These are phyloP conservation scores for Phylloporus scabripes DNA, from an alignment of 768 basidiomycete species.

Conservation along the genomic window DNA sequence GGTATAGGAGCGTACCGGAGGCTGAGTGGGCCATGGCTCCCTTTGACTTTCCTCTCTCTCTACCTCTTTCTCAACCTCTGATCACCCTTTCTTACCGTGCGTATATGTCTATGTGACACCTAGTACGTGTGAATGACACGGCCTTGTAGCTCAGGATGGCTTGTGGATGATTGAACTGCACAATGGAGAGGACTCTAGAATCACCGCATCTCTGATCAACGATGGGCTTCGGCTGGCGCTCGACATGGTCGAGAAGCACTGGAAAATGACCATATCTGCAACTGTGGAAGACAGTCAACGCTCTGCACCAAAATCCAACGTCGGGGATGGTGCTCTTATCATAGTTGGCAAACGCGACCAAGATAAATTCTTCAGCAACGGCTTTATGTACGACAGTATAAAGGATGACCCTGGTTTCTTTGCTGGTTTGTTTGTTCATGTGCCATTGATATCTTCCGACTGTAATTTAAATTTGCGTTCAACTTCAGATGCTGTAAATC, in stretches of 20 bases:
- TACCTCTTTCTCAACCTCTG: constrained; percentile 48
- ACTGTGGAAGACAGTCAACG: constrained; percentile 38
- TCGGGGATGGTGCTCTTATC: constrained; percentile 64
- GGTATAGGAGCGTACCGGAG: background rate
- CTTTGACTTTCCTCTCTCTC: constrained; percentile 34
- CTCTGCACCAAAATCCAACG: constrained; percentile 25
- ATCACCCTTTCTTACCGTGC: constrained; percentile 66
- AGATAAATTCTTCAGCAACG: constrained; percentile 89
- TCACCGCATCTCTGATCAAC: constrained; percentile 54
- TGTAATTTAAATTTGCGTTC: constrained; percentile 3
- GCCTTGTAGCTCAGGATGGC: constrained; percentile 36
- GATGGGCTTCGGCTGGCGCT: constrained; percentile 63
- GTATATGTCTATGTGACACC: constrained; percentile 9
- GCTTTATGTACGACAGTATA: constrained; percentile 57
- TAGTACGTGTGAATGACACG: background rate
- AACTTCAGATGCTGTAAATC: constrained; percentile 62
- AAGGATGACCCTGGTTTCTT: constrained; percentile 57
- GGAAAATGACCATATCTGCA: constrained; percentile 50
- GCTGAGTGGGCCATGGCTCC: constrained; percentile 2
- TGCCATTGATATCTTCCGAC: background rate
- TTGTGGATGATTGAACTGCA: constrained; percentile 80
- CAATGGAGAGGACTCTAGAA: constrained; percentile 68
- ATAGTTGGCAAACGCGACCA: constrained; percentile 71
- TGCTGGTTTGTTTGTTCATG: constrained; percentile 39
- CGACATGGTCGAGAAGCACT: constrained; percentile 66